Percentiles rank a stretch among this genome's conserved stretches.
Conservation (phyloP, 2,329 filamentous ascomycete species). For the Fusarium irregulare region DNA sequence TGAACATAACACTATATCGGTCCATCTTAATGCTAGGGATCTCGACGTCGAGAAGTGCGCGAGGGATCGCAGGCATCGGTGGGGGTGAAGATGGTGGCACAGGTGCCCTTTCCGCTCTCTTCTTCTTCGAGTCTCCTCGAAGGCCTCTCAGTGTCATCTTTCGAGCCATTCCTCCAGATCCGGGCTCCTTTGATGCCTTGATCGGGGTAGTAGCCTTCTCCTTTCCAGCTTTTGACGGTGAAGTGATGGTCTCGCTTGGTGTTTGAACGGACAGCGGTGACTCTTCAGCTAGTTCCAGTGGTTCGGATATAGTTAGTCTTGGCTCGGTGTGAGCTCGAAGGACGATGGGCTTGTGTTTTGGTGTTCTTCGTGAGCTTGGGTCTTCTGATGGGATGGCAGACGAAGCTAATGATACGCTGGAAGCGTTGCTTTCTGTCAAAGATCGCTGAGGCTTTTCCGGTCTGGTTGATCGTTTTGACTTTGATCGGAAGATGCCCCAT, state of each 20-base stretch:
- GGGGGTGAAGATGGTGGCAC: conserved; percentile 36
- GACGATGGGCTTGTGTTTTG: conserved; percentile 58
- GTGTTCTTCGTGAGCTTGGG: conserved; percentile 20
- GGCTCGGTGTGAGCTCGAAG: conserved; percentile 58
- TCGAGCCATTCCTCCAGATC: conserved; percentile 40
- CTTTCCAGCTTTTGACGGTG: conserved; percentile 27
- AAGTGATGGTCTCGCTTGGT: conserved; percentile 10
- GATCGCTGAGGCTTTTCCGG: conserved; percentile 40
- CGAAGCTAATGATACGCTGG: conserved; percentile 34
- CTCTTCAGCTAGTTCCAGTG: conserved; percentile 12
- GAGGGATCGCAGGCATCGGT: conserved; percentile 35
- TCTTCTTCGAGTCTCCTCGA: conserved; percentile 40
- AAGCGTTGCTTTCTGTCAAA: conserved; percentile 43
- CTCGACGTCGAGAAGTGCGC: conserved; percentile 73
- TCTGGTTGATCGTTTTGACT: conserved; percentile 48
- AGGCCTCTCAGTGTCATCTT: conserved; percentile 44
- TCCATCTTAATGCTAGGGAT: conserved; percentile 87
- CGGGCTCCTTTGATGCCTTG: conserved; percentile 36
- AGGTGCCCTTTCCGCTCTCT: conserved; percentile 33
- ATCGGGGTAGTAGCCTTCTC: conserved; percentile 19
- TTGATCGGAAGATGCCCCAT: conserved; percentile 68
- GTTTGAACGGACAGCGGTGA: conserved; percentile 13
- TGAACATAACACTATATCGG: conserved; percentile 95
- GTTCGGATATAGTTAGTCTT: conserved; percentile 9
- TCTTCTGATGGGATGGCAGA: conserved; percentile 27